These are phyloP conservation scores for Blastobotrys mokoenaii DNA, from an alignment of 805 yeast species.

Conservation along the genomic window DNA sequence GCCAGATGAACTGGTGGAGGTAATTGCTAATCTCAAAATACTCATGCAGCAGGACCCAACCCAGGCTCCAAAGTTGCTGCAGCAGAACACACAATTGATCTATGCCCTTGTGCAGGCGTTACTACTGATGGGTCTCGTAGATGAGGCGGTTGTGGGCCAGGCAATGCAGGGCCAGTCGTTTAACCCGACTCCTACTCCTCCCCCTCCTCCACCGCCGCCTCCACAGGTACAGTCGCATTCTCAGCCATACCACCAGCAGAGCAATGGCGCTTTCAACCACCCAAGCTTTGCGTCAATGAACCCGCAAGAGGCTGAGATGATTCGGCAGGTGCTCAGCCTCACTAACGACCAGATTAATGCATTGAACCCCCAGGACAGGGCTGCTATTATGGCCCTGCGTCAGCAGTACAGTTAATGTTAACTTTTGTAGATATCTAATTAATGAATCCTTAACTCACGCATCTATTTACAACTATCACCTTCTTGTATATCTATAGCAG, in stretches of 20 bases:
- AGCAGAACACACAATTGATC: slow-evolving; percentile 58
- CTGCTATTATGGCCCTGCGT: slow-evolving; percentile 20
- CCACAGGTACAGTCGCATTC: slow-evolving; percentile 10
- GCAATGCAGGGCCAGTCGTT: slow-evolving; percentile 14
- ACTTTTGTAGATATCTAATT: not conserved
- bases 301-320: slow-evolving; percentile 37
- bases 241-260: not conserved
- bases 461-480: no score
- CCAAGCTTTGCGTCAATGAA: slow-evolving; percentile 14
- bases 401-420: slow-evolving; percentile 11
- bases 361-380: slow-evolving; percentile 43
- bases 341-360: slow-evolving; percentile 40
- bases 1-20: slow-evolving; percentile 38
- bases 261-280: slow-evolving; percentile 5
- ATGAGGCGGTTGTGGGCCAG: slow-evolving; percentile 21
- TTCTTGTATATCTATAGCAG: no score
- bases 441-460: not conserved
- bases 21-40: slow-evolving; percentile 46
- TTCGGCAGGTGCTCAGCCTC: slow-evolving; percentile 42
- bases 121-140: slow-evolving; percentile 33
- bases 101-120: slow-evolving; percentile 71
- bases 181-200: slow-evolving; percentile 6
- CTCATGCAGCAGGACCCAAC: slow-evolving; percentile 53
- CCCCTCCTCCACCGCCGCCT: slow-evolving; percentile 14
- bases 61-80: slow-evolving; percentile 51